Base-by-base conservation (phyloP, 1,284 basidiomycete species). In the Coniophora puteana region DNA sequence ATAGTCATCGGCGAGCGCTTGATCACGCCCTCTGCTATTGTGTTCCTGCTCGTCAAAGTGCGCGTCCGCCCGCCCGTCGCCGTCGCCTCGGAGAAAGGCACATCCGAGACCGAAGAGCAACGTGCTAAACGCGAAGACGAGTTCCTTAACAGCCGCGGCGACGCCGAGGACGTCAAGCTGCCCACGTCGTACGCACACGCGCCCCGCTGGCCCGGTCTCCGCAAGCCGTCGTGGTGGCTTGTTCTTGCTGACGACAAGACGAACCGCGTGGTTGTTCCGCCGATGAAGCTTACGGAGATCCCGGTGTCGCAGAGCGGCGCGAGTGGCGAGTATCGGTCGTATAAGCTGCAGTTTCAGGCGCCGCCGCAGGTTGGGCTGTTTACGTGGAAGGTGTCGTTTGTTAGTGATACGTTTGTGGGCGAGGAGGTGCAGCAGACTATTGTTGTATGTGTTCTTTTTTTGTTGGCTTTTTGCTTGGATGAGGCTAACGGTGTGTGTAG, bases 291-390 rank as follows among this genome's bases (percentile, higher is more conserved):
- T 49, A 76, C 77, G 23, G 90, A 94, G 51, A 74, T 96, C 12
- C 91, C 92, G 1, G 71, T 78, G 40, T 76, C 81, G 1, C 66
- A 78, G 41, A 61, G 76, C 0, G 69, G 70, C 41, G 65, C 71
- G n/a, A 69, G 76, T 12, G 72, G 80, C 24, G 77, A 87, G 54
- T 85, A 87, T 52, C 80, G 93, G 41, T 78, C 85, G 24, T 94
- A 90, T 71, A 89, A 88, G 59, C 69, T 97, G 31, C 90, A 93
- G 56, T 97, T 99, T 78, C 93, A 97, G 63, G 94, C 93, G 1
- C 96, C 96, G 1, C 87, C 84, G 11, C 79, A 80, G 41, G 75
- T 85, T 1, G 93, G 92, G 12, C 56, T 89, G 38, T 94, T 94
- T 64, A 89, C 89, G 5, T 98, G 97, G 83, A 89, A 89, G 53